Evolutionary conservation across 139 green algal genomes (phyloP), one percentile per base, ranked within the genome.

Genomic region (Pleodorina starrii): DNA sequence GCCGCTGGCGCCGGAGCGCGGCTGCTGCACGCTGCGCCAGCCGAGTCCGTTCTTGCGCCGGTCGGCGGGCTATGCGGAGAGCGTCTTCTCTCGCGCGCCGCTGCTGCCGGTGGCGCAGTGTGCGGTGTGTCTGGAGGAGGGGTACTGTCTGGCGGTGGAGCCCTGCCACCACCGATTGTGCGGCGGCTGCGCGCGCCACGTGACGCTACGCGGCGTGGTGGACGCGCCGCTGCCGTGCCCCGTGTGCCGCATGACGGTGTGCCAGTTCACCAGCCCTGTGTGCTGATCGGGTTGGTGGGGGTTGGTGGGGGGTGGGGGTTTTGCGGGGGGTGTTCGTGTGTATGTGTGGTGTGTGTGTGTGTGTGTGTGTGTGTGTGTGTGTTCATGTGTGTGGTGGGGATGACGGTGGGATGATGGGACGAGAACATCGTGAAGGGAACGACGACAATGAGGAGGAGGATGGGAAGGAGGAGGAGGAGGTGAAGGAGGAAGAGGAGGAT

Each of bases 131-230:
- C 38, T 74, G 38, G 78, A 85, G 54, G 78, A 85, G 46, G 25
- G 25, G 5, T 73, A 57, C 35, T n/a, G 78, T 21, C 78, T 85
- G 50, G 78, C 74, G 36, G 27, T 36, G 54, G 54, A 85, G 78
- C 78, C 78, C 7, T 85, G 78, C 54, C 78, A 85, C 57, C 78
- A 85, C 51, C 78, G 78, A 36, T 36, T 85, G 51, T 85, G 78
- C 54, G 36, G 29, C 21, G 9, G 17, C 36, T 85, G 78, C 78
- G 25, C n/a, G 46, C 51, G 78, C 4, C 36, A 74, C 36, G 35
- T 85, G 35, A 27, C 10, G 36, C 51, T 71, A 54, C 36, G 78
- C 2, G 51, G 36, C 10, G 10, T 36, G 19, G 10, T 36, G 19
- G 38, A 29, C 46, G 48, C 71, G 78, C 78, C 78, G 54, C 54